Evolutionary conservation across 495 filamentous ascomycete species (phyloP).

Genomic region (Aspergillus ostianus): DNA sequence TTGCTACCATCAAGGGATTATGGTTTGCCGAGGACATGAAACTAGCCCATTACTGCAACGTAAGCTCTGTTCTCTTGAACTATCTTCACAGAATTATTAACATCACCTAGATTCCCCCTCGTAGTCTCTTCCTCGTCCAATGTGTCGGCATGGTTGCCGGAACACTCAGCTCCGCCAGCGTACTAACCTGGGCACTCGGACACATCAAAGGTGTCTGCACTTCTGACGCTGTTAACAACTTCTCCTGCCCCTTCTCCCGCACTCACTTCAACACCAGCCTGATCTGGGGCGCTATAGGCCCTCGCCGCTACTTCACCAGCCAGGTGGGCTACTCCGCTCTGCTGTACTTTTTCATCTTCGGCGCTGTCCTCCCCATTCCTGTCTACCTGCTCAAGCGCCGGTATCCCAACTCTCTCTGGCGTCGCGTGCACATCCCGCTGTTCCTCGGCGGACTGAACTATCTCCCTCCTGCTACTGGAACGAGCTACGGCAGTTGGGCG

Average conservation of each 20-base stretch:
- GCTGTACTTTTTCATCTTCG: slow-evolving; percentile 73
- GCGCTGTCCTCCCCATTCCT: slow-evolving; percentile 64
- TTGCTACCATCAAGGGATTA: slow-evolving; percentile 77
- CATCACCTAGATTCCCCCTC: slow-evolving; percentile 60
- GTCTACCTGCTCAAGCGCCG: slow-evolving; percentile 57
- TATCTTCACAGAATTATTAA: too few species aligned
- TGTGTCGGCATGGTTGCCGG: slow-evolving; percentile 62
- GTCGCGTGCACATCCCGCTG: slow-evolving; percentile 26
- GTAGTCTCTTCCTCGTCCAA: slow-evolving; percentile 69
- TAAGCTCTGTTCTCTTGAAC: too few species aligned
- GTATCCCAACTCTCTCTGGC: slow-evolving; percentile 28
- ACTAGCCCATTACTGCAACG: slow-evolving; percentile 82
- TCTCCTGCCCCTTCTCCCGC: slow-evolving; percentile 79
- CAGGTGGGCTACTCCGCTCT: slow-evolving; percentile 51
- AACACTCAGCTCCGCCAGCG: slow-evolving; percentile 64
- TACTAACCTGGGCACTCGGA: slow-evolving; percentile 81
- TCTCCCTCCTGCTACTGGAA: slow-evolving; percentile 55
- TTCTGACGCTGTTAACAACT: slow-evolving; percentile 70
- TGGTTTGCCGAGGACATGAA: slow-evolving; percentile 87
- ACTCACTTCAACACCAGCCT: slow-evolving; percentile 85
- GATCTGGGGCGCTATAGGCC: slow-evolving; percentile 86
- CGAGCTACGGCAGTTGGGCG: slow-evolving; percentile 81
- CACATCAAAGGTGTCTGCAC: slow-evolving; percentile 77
- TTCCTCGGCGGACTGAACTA: slow-evolving; percentile 32
- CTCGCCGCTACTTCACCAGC: slow-evolving; percentile 55